Evolutionary conservation across 2,329 filamentous ascomycete species (phyloP).

Genomic region (Penicillium sp.): DNA sequence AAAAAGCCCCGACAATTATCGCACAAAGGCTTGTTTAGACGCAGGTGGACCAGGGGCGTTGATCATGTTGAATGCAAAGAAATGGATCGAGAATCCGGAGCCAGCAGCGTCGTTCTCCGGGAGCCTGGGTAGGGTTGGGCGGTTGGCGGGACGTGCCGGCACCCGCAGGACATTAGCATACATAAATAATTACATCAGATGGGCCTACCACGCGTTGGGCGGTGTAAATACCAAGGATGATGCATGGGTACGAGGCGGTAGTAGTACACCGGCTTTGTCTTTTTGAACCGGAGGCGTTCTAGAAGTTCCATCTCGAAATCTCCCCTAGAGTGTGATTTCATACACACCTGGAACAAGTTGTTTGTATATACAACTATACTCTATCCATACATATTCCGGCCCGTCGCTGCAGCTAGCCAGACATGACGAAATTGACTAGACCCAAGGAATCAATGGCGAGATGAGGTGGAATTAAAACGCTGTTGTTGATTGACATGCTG

Average conservation of each 20-base stretch:
- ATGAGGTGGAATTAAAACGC: not conserved
- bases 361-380: not conserved
- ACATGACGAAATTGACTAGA: not conserved
- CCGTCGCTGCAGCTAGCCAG: not conserved
- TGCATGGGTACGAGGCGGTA: not conserved
- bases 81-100: not conserved
- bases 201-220: not conserved
- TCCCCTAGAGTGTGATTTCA: not conserved
- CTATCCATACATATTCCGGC: not conserved
- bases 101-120: not conserved
- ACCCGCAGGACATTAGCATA: not conserved
- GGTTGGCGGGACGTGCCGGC: not conserved
- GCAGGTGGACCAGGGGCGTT: no score
- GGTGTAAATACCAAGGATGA: not conserved
- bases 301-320: not conserved
- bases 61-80: not conserved
- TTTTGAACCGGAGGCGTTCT: not conserved
- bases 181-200: not conserved
- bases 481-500: not conserved
- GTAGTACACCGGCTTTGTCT: no score
- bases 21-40: not conserved
- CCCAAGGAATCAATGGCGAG: no score
- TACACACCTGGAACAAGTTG: not conserved
- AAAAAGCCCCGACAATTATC: not conserved
- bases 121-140: not conserved